Base-by-base conservation (phyloP, 1,284 basidiomycete species). In the Ceratobasidium sp. region DNA sequence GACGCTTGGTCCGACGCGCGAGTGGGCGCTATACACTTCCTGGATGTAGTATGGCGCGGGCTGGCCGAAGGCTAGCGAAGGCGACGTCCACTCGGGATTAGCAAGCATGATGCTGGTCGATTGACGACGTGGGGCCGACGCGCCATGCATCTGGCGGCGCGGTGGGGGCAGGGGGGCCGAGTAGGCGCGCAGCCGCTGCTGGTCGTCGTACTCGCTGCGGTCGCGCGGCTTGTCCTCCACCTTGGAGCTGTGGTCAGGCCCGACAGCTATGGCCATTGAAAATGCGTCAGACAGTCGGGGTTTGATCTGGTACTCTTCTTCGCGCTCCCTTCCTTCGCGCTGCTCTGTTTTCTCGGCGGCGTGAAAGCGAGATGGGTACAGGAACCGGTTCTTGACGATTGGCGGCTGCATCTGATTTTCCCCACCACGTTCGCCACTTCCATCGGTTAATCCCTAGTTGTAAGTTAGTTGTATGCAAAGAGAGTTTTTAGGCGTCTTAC, bases 241-340 rank as follows among this genome's bases (percentile, higher is more conserved):
- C 33, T 75, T 60, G 26, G 23, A 28, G 26, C 26, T 58, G 61
- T 61, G 72, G 40, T 70, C 68, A 3, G 12, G 15, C 20, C 53
- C 68, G 53, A 51, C 68, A 70, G 68, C 68, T 51, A 70, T 70
- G n/a, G n/a, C n/a, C n/a, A n/a, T n/a, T n/a, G n/a, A n/a, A n/a
- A n/a, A n/a, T n/a, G n/a, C n/a, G n/a, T n/a, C n/a, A n/a, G n/a
- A n/a, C n/a, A n/a, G n/a, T n/a, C n/a, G n/a, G n/a, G n/a, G n/a
- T n/a, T n/a, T n/a, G n/a, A n/a, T n/a, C n/a, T n/a, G n/a, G n/a
- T n/a, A n/a, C n/a, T n/a, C n/a, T n/a, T n/a, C n/a, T n/a, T n/a
- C n/a, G n/a, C n/a, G n/a, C n/a, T n/a, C n/a, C n/a, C n/a, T n/a
- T n/a, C n/a, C n/a, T n/a, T n/a, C n/a, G n/a, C n/a, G n/a, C n/a